A percentile compares a stretch with the other conserved stretches of the same genome.
Evolutionary conservation across 352 stramenopile species (phyloP).

Genomic region (Globisporangium nagaii): DNA sequence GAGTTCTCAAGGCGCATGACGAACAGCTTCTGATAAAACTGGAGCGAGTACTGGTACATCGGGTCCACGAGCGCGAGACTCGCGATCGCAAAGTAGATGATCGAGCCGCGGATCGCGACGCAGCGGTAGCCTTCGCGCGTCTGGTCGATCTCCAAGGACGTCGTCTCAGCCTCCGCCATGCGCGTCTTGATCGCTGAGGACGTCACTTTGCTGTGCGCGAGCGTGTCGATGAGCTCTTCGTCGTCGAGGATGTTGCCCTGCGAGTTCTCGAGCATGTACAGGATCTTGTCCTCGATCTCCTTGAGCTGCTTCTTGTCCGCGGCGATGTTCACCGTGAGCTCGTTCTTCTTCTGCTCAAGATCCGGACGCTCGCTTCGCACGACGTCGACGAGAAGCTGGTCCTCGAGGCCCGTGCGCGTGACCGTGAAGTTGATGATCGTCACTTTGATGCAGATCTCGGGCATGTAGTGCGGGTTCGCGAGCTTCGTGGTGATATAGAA

Average conservation of each 20-base stretch:
- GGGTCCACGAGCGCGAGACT: conserved; percentile 89
- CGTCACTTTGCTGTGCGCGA: conserved; percentile 89
- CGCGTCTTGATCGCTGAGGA: conserved; percentile 87
- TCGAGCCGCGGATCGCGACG: conserved; percentile 85
- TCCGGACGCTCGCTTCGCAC: conserved; percentile 90
- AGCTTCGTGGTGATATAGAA: conserved; percentile 95
- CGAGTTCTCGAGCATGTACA: conserved; percentile 91
- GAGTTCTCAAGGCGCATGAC: conserved; percentile 84
- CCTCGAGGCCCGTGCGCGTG: conserved; percentile 88
- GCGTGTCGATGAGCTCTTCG: conserved; percentile 90
- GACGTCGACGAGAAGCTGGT: conserved; percentile 92
- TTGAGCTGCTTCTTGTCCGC: conserved; percentile 91
- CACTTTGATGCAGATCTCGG: conserved; percentile 93
- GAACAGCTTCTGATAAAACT: conserved; percentile 93
- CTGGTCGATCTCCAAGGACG: conserved; percentile 86
- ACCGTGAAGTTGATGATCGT: conserved; percentile 95
- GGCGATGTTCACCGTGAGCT: conserved; percentile 90
- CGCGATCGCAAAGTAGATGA: conserved; percentile 94
- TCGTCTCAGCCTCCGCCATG: conserved; percentile 88
- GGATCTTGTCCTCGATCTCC: conserved; percentile 94
- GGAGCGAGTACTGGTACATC: conserved; percentile 95
- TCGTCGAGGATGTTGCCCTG: conserved; percentile 94
- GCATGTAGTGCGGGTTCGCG: conserved; percentile 93
- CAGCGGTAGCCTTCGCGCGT: conserved; percentile 89
- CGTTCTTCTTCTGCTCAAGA: conserved; percentile 90